Evolutionary conservation across 768 basidiomycete species (phyloP), one percentile per base, ranked within the genome.

Genomic region (Agrocybe chaxingu): DNA sequence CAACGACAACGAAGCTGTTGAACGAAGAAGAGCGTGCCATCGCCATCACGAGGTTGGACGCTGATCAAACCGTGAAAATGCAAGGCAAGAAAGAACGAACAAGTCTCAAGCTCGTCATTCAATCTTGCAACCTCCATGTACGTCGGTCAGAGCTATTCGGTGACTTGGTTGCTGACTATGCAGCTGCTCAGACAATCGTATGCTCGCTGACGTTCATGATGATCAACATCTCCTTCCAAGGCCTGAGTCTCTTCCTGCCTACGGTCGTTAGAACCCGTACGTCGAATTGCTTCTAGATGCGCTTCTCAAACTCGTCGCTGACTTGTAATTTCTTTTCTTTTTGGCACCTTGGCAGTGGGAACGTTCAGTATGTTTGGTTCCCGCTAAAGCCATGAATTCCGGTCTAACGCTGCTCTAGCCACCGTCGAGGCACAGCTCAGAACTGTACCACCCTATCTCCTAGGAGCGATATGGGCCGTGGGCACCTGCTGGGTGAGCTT

Each of bases 391-490:
- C 8, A 38, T 11, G 7, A 30, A 43, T 8, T 7, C 19, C 19
- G 7, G 1, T 40, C 32, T 19, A 59, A 47, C 3, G 24, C 30
- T 34, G 41, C 11, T 49, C 7, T 33, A 77, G 73, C 70, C 41
- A 66, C 66, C 1, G 68, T 77, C 7, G 62, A 76, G 54, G 66
- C 71, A 1, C 75, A 77, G 48, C 65, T 77, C 16, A 67, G 72
- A 8, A 76, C 75, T 11, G 75, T 77, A 1, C 75, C 74, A 0
- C 72, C 73, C 1, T 76, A 71, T 47, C 48, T 71, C 8, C 68
- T 70, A 1, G 68, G 67, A 29, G 68, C 61, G 3, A 63, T 71
- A 34, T 76, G 73, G 70, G 62, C 72, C 1, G 51, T 75, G 33
- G 31, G 59, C 8, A 53, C 54, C 19, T 57, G 66, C 13, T 76